These are phyloP conservation scores for Allium sativum DNA, from an alignment of 106 monocot genomes.

Conservation along the genomic window DNA sequence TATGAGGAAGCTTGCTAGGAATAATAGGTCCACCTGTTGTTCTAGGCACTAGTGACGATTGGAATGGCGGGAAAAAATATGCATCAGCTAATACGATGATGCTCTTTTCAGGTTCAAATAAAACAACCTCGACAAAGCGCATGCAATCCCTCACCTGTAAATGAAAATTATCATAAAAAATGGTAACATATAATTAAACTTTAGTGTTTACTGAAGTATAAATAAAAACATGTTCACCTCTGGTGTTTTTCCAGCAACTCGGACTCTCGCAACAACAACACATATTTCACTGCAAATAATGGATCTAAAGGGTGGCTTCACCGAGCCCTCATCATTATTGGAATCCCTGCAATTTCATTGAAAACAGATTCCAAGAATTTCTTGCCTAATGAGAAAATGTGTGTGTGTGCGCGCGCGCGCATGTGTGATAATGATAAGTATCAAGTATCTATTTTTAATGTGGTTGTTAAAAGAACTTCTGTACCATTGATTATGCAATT, in stretches of 20 bases:
- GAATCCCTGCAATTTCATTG: slow-evolving; percentile 28
- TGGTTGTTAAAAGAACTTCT: too few relatives aligned
- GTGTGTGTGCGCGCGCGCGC: too few relatives aligned
- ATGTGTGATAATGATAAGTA: too few relatives aligned
- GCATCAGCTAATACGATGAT: slow-evolving; percentile 94
- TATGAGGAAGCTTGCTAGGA: slow-evolving; percentile 80
- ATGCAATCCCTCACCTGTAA: slow-evolving; percentile 84
- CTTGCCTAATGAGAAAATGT: too few relatives aligned
- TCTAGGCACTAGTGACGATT: slow-evolving; percentile 82
- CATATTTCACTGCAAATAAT: slow-evolving; percentile 88
- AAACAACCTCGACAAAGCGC: slow-evolving; percentile 91
- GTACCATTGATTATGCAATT: too few relatives aligned
- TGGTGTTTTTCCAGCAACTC: slow-evolving; percentile 86
- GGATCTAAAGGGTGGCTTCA: slow-evolving; percentile 89
- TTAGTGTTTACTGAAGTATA: background rate
- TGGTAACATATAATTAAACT: background rate
- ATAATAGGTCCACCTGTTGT: slow-evolving; percentile 84
- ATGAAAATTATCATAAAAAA: background rate
- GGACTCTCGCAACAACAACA: slow-evolving; percentile 88
- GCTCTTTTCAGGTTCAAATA: slow-evolving; percentile 78
- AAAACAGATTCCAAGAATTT: too few relatives aligned
- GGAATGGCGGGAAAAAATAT: slow-evolving; percentile 96
- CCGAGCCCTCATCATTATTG: slow-evolving; percentile 59
- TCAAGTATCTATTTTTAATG: too few relatives aligned
- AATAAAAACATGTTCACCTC: slow-evolving; percentile 36